phyloP scores from a whole-genome alignment of 495 filamentous ascomycete species.

The Podospora anserina region DNA sequence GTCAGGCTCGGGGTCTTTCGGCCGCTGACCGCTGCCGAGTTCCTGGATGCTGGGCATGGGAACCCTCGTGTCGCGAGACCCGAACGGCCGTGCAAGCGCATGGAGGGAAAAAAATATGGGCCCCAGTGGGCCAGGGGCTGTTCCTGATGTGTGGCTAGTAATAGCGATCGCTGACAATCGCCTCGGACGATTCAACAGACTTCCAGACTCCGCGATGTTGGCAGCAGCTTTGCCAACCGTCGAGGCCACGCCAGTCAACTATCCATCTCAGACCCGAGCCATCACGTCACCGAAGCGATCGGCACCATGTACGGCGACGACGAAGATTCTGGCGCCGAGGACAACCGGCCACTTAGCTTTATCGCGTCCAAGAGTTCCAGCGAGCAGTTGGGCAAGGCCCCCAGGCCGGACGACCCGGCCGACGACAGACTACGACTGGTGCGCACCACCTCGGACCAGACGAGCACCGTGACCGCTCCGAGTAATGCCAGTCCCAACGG shows the following conservation, averaged over 20 bases:
- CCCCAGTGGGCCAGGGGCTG: conserved; percentile 29
- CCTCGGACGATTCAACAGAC: conserved; percentile 37
- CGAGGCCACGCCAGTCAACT: conserved; percentile 55
- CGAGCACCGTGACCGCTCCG: conserved; percentile 15
- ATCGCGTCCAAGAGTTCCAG: conserved; percentile 40
- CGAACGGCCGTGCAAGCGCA: conserved; percentile 20
- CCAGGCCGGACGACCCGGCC: conserved; percentile 22
- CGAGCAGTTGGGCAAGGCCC: conserved; percentile 33
- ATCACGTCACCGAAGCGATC: conserved; percentile 98
- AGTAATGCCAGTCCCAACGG: conserved; percentile 20
- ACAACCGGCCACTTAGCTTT: conserved; percentile 50
- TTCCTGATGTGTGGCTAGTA: conserved; percentile 23
- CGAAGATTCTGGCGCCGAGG: conserved; percentile 42
- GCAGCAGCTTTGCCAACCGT: conserved; percentile 53
- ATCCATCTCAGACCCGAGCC: conserved; percentile 62
- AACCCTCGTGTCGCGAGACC: conserved; percentile 16
- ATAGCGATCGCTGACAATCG: neutral
- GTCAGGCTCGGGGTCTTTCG: conserved; percentile 18
- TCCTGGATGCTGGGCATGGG: conserved; percentile 14
- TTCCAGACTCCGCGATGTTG: conserved; percentile 55
- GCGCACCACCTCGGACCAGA: conserved; percentile 43
- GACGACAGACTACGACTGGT: conserved; percentile 43
- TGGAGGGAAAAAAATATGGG: conserved; percentile 28
- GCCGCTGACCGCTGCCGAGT: conserved; percentile 14
- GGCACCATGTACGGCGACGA: conserved; percentile 89